Evolutionary conservation across 768 basidiomycete species (phyloP).

Genomic region (Tricholoma hemisulphureum): DNA sequence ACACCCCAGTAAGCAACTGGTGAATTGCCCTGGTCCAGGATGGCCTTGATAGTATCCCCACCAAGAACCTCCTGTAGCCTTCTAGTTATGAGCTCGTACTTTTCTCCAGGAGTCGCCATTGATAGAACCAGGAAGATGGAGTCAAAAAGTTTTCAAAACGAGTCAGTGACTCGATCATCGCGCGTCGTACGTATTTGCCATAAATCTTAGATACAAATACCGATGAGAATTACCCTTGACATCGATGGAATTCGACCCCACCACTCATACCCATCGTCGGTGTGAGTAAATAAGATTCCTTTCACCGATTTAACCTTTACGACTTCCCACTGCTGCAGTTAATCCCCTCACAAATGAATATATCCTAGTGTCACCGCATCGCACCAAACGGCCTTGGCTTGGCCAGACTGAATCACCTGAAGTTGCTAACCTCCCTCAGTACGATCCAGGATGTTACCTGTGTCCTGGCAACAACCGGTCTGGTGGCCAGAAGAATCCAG

Average conservation of each 20-base stretch:
- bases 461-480: slow-evolving; percentile 83
- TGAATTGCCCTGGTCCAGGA: slow-evolving; percentile 71
- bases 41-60: slow-evolving; percentile 76
- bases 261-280: slow-evolving; percentile 67
- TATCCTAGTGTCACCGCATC: slow-evolving; percentile 85
- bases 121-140: background rate
- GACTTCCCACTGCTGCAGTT: slow-evolving; percentile 41
- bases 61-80: slow-evolving; percentile 86
- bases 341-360: slow-evolving; percentile 79
- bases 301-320: slow-evolving; percentile 2
- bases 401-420: slow-evolving; percentile 78
- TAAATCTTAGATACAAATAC: background rate
- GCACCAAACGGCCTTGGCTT: slow-evolving; percentile 87
- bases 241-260: slow-evolving; percentile 49
- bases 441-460: slow-evolving; percentile 79
- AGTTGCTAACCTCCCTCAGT: slow-evolving; percentile 47
- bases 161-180: background rate
- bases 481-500: slow-evolving; percentile 65
- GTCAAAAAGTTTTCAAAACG: background rate
- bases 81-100: slow-evolving; percentile 82
- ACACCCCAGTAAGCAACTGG: slow-evolving; percentile 92
- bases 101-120: slow-evolving; percentile 36
- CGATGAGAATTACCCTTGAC: background rate
- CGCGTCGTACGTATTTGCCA: background rate
- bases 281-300: slow-evolving; percentile 39